These are phyloP conservation scores for Lophiostoma macrostomum DNA, from an alignment of 495 filamentous ascomycete species.

Conservation along the genomic window DNA sequence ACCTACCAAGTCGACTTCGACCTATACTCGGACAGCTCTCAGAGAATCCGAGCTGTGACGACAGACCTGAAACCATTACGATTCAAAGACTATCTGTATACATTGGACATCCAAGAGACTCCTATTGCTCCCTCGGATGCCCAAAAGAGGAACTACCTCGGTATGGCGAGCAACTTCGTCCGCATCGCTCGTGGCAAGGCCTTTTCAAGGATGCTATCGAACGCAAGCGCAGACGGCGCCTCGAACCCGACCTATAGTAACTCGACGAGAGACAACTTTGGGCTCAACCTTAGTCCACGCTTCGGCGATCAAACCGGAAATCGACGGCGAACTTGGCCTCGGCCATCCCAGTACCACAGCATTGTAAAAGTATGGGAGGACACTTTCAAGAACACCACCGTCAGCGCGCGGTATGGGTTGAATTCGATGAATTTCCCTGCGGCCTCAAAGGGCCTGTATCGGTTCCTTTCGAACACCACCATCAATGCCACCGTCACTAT, in stretches of 20 bases:
- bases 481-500: not conserved
- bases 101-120: not conserved
- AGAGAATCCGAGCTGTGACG: not conserved
- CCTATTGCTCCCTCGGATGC: not conserved
- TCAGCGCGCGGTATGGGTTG: not conserved
- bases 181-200: no score
- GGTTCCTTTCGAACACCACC: not conserved
- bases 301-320: not conserved
- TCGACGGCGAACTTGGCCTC: not conserved
- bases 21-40: not conserved
- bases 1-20: not conserved
- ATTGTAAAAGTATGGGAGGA: not conserved
- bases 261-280: no score
- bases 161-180: no score
- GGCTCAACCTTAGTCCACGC: no score
- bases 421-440: not conserved
- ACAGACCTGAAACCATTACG: not conserved
- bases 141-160: not conserved
- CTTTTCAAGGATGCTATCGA: no score
- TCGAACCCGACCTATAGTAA: no score
- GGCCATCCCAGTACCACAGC: not conserved
- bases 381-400: not conserved
- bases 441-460: not conserved
- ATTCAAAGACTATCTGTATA: not conserved
- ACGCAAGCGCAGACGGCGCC: no score